Base-by-base conservation (phyloP, 2,329 filamentous ascomycete genomes). In the Rutstroemia sp. region DNA sequence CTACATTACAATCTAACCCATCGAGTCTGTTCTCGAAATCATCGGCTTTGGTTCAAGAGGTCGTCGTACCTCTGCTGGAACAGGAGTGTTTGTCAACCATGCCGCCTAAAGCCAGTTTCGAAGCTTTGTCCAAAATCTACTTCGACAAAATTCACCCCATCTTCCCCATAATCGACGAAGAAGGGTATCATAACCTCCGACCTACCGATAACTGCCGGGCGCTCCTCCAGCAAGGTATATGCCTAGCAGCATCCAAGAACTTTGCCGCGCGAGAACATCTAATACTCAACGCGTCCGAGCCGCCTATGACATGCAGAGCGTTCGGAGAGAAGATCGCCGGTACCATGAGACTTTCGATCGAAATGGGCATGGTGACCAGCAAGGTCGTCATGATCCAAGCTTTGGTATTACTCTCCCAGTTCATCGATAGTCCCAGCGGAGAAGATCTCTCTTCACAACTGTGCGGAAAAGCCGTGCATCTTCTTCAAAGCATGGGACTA, bases 351-450 rank as follows among this genome's bases (percentile, higher is more conserved):
- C 40, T 66, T 17, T 54, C 51, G 1, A 67, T 83, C 2, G 79
- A 82, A 52, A 76, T 79, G 5, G 78, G 77, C 14, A 67, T 83
- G 44, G 75, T 83, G 7, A 71, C 73, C 0, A 76, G 82, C 59
- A 73, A 78, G n/a, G 72, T 83, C 5, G 70, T 81, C 27, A 74
- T 81, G 48, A 79, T 81, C 38, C 78, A 80, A 27, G 73, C 78
- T 14, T 71, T 82, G 6, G 73, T 76, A 25, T 73, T 83, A 48
- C 67, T 83, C 17, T 81, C 80, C 0, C 70, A 84, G n/a, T 84
- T 81, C 61, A 77, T 76, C n/a, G 80, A 84, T 4, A 73, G 73
- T 46, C 72, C 77, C 1, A 76, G 79, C 36, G 80, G 83, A 60
- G 75, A 78, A 10, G 78, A 83, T 61, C 64, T 78, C 4, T 78